A percentile compares a stretch with the other conserved stretches of the same genome.
Conservation (phyloP, 2,329 filamentous ascomycete species). For the Pseudogymnoascus sp. region DNA sequence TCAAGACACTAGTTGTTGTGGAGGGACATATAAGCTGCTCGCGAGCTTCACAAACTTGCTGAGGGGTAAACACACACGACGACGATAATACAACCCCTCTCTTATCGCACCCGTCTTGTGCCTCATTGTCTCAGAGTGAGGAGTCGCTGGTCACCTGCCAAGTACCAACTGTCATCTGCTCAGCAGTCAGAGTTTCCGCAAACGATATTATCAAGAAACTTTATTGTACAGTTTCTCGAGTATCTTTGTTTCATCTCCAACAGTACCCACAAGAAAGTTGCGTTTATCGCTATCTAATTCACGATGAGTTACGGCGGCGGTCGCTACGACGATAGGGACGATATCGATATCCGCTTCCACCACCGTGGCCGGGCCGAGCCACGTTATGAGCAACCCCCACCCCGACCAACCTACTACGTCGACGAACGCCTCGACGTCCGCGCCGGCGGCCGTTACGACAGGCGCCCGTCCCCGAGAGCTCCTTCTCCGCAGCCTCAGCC, state of each 20-base stretch:
- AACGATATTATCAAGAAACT: neutral
- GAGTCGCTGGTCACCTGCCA: constrained; percentile 2
- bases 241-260: neutral
- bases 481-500: constrained; percentile 27
- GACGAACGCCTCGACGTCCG: constrained; percentile 34
- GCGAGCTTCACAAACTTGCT: constrained; percentile 4
- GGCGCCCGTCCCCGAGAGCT: constrained; percentile 15
- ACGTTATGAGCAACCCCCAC: constrained; percentile 11
- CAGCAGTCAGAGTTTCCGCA: neutral
- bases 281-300: neutral
- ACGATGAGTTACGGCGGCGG: constrained; percentile 20
- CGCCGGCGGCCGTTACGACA: neutral
- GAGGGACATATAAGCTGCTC: constrained; percentile 5
- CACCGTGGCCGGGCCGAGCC: constrained; percentile 24
- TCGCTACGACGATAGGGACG: constrained; percentile 45
- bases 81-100: neutral
- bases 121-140: neutral
- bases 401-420: constrained; percentile 34
- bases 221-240: neutral
- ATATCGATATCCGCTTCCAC: constrained; percentile 43
- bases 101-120: neutral
- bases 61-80: constrained; percentile 3
- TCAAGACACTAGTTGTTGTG: neutral
- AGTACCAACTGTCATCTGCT: neutral
- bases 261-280: neutral